Evolutionary conservation across 2,329 filamentous ascomycete genomes (phyloP).

Genomic region (Apiospora pterosperma): DNA sequence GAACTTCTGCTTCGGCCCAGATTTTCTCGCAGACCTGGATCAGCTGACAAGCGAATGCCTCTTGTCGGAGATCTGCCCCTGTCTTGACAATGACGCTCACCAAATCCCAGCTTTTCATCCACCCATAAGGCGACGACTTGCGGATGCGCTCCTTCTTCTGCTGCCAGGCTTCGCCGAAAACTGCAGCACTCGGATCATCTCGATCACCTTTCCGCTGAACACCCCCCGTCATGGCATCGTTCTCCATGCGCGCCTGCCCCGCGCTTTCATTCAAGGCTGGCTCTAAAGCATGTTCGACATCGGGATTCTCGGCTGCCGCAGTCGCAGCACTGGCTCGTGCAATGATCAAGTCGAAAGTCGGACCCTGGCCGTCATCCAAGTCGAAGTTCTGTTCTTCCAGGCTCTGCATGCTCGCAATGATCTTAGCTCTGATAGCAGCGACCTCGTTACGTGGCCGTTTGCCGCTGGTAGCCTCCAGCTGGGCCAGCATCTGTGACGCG

Average conservation of each 20-base stretch:
- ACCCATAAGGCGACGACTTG: conserved; percentile 79
- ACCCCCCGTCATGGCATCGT: conserved; percentile 82
- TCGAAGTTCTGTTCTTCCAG: conserved; percentile 84
- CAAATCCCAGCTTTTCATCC: conserved; percentile 88
- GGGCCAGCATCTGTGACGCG: conserved; percentile 81
- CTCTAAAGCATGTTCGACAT: conserved; percentile 34
- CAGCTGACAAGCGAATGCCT: conserved; percentile 83
- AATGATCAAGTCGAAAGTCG: conserved; percentile 81
- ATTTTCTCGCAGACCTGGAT: conserved; percentile 80
- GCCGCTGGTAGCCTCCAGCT: conserved; percentile 75
- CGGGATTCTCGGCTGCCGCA: conserved; percentile 11
- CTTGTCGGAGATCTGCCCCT: conserved; percentile 76
- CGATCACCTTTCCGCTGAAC: conserved; percentile 78
- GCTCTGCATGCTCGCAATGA: conserved; percentile 87
- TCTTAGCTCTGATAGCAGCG: conserved; percentile 78
- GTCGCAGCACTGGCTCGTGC: conserved; percentile 59
- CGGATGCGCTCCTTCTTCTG: conserved; percentile 81
- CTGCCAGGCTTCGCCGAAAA: conserved; percentile 84
- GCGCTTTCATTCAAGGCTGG: conserved; percentile 63
- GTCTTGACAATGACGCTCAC: conserved; percentile 87
- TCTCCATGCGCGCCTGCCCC: conserved; percentile 82
- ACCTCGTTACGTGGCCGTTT: conserved; percentile 79
- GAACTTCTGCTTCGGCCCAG: conserved; percentile 69
- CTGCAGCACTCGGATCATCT: conserved; percentile 80
- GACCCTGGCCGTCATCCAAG: conserved; percentile 65